These are phyloP conservation scores for Zopfia rhizophila DNA, from an alignment of 2,329 filamentous ascomycete genomes.

Conservation along the genomic window DNA sequence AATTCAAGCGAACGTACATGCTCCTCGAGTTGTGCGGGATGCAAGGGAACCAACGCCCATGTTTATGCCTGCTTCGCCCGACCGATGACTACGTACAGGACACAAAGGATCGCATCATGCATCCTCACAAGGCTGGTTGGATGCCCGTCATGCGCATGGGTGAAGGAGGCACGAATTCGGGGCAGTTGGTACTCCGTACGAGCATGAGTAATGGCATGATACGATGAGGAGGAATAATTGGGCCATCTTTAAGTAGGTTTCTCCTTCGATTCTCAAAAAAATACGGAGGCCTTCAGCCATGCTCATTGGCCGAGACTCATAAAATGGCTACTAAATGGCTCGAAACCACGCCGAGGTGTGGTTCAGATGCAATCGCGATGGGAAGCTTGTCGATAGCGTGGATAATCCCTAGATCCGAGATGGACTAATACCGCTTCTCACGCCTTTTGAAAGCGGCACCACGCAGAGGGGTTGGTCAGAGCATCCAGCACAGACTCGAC, in stretches of 20 bases:
- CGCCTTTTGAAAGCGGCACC: slow-evolving; percentile 33
- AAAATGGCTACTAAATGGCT: too few relatives aligned
- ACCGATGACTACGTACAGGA: slow-evolving; percentile 17
- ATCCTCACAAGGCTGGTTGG: slow-evolving; percentile 2
- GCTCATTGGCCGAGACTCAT: too few relatives aligned
- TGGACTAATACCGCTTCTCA: slow-evolving; percentile 24
- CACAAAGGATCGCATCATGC: slow-evolving; percentile 20
- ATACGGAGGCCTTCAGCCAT: too few relatives aligned
- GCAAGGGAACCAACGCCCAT: slow-evolving; percentile 13
- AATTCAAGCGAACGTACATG: slow-evolving; percentile 22
- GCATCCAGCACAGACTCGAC: slow-evolving; percentile 11
- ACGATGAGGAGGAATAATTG: too few relatives aligned
- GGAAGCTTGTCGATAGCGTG: slow-evolving; percentile 34
- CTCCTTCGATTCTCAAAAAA: too few relatives aligned
- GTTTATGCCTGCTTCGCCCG: slow-evolving; percentile 30
- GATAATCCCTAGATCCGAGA: slow-evolving; percentile 17
- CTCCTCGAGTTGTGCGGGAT: slow-evolving; percentile 17
- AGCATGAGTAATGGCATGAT: slow-evolving; percentile 4
- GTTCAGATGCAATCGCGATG: slow-evolving; percentile 27
- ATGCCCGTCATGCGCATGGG: slow-evolving; percentile 13
- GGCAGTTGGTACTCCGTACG: background rate
- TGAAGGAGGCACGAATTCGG: slow-evolving; percentile 10
- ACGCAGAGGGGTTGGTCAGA: slow-evolving; percentile 9
- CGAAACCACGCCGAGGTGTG: background rate
- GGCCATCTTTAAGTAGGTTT: too few relatives aligned